A percentile compares a stretch with the other conserved stretches of the same genome.
Conservation (phyloP, 306 rosid genomes). For the Gillenia trifoliata region DNA sequence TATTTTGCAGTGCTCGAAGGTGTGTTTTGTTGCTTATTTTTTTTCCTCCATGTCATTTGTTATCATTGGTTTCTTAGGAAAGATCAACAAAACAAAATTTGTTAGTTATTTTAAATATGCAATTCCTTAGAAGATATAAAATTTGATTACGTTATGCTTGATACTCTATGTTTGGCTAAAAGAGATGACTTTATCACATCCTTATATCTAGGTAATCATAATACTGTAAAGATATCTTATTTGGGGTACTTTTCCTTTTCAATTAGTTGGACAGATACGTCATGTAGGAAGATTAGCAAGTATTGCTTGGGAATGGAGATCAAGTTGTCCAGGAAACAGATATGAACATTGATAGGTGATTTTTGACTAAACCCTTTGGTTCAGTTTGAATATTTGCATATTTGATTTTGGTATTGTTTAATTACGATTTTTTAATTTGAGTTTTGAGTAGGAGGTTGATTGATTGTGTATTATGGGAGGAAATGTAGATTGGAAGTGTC, state of each 20-base stretch:
- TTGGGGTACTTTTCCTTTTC: background rate
- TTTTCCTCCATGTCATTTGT: background rate
- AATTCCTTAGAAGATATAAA: background rate
- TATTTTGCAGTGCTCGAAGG: conserved; percentile 89
- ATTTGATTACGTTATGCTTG: background rate
- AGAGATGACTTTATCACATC: background rate
- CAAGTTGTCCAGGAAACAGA: no score
- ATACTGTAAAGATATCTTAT: background rate
- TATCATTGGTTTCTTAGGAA: background rate
- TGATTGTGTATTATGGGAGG: no score
- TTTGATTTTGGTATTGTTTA: no score
- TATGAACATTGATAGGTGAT: no score
- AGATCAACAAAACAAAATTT: background rate
- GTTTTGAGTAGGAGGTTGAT: no score
- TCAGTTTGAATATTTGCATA: no score
- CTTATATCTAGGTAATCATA: background rate
- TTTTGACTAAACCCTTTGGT: no score
- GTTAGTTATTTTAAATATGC: background rate
- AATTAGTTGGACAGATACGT: background rate
- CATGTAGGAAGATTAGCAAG: no score
- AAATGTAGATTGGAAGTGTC: no score
- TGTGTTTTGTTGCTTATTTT: conserved; percentile 26
- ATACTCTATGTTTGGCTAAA: background rate
- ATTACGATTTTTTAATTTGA: no score
- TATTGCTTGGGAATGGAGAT: no score